phyloP scores from a whole-genome alignment of 805 yeast species.

The Saturnispora gosingensis region DNA sequence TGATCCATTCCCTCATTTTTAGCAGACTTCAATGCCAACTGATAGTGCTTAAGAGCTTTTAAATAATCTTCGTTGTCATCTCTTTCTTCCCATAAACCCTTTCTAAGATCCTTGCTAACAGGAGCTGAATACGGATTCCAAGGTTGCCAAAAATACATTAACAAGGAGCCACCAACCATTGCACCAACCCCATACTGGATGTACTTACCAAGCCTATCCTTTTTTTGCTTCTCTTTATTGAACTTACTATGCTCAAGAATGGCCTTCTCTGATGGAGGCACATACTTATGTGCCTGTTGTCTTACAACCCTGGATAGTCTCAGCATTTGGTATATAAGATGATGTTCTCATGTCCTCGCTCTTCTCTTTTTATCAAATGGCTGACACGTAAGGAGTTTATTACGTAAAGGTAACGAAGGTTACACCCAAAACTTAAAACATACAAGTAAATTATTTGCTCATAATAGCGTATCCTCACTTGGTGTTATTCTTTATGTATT shows the following conservation, averaged over 20 bases:
- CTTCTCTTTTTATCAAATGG: neutral
- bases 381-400: neutral
- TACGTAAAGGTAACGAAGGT: neutral
- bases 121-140: constrained; percentile 27
- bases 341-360: neutral
- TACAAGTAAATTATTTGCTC: no score
- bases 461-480: no score
- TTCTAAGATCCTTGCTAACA: constrained; percentile 64
- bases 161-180: constrained; percentile 14
- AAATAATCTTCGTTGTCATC: constrained; percentile 54
- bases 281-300: constrained; percentile 4
- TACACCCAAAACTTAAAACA: neutral
- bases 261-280: constrained; percentile 12
- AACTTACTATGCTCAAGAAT: constrained; percentile 6
- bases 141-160: constrained; percentile 27
- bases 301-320: neutral
- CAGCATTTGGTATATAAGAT: neutral
- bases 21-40: constrained; percentile 63
- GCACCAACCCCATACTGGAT: constrained; percentile 13
- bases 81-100: constrained; percentile 78
- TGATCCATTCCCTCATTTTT: constrained; percentile 45
- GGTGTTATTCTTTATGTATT: no score
- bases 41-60: constrained; percentile 61
- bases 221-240: constrained; percentile 9
- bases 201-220: constrained; percentile 12